These are phyloP conservation scores for Glaciozyma martinii DNA, from an alignment of 768 basidiomycete genomes.

Conservation along the genomic window DNA sequence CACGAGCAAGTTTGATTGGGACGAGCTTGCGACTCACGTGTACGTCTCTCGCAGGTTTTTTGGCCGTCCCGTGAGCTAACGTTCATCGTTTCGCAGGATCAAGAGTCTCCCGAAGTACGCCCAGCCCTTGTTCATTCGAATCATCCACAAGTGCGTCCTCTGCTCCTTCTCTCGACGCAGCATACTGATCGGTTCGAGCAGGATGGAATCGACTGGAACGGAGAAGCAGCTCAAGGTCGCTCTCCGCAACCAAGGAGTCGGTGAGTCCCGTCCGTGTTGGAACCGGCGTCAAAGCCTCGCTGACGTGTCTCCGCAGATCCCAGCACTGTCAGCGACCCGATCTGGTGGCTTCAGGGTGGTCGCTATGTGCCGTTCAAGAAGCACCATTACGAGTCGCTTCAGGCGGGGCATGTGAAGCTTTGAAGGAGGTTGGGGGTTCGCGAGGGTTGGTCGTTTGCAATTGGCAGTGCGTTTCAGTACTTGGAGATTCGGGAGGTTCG, in stretches of 20 bases:
- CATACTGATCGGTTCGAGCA: not conserved
- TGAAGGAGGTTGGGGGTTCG: too few species aligned
- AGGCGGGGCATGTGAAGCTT: conserved; percentile 11
- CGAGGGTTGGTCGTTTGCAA: too few species aligned
- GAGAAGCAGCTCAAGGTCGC: conserved; percentile 21
- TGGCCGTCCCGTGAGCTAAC: too few species aligned
- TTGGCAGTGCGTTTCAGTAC: too few species aligned
- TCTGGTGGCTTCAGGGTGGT: conserved; percentile 18
- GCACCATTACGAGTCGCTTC: conserved; percentile 13
- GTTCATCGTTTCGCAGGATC: too few species aligned
- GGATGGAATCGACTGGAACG: conserved; percentile 12
- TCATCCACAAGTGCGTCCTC: conserved; percentile 18
- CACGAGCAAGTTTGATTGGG: conserved; percentile 6
- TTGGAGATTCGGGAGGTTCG: too few species aligned
- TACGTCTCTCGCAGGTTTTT: too few species aligned
- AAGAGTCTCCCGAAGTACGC: conserved; percentile 27
- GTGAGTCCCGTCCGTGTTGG: not conserved
- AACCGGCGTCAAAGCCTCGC: not conserved
- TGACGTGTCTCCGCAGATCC: not conserved
- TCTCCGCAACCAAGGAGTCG: conserved; percentile 26
- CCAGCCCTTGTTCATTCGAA: conserved; percentile 22
- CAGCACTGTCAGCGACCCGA: conserved; percentile 1
- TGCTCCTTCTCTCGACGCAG: not conserved
- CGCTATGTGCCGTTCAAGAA: conserved; percentile 13
- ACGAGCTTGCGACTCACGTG: conserved; percentile 15